phyloP scores from a whole-genome alignment of 345 rosid genomes.

The Heritiera fomes region DNA sequence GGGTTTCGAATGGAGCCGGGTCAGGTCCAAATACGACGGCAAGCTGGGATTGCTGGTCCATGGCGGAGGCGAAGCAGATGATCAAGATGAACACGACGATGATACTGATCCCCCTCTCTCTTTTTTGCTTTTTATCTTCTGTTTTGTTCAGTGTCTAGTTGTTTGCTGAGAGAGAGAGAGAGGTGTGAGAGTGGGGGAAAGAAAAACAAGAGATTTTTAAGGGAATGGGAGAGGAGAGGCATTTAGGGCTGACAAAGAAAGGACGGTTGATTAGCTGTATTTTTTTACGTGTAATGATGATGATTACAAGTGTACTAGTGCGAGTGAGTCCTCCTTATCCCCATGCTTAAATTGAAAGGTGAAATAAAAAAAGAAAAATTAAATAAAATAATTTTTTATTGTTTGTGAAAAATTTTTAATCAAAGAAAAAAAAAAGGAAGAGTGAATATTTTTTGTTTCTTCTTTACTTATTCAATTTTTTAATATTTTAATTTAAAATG shows the following conservation, averaged over 20 bases:
- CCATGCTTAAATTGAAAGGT: too few relatives aligned
- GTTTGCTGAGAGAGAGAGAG: not conserved
- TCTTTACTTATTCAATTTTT: too few relatives aligned
- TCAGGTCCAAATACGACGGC: constrained; percentile 83
- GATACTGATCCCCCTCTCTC: not conserved
- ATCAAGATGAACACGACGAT: not conserved
- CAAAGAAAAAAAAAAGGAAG: too few relatives aligned
- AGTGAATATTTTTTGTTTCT: too few relatives aligned
- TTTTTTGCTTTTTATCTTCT: not conserved
- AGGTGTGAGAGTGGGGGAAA: too few relatives aligned
- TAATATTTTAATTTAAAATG: too few relatives aligned
- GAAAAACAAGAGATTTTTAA: too few relatives aligned
- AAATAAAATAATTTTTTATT: too few relatives aligned
- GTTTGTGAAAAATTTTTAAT: too few relatives aligned
- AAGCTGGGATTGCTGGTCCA: constrained; percentile 90
- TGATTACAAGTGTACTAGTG: too few relatives aligned
- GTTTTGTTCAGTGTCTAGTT: not conserved
- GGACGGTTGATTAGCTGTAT: not conserved
- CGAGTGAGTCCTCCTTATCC: not conserved
- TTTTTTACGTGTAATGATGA: not conserved
- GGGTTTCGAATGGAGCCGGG: constrained; percentile 75
- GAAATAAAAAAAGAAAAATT: too few relatives aligned
- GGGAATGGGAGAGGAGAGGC: not conserved
- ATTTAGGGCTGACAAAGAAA: too few relatives aligned
- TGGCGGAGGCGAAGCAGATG: constrained; percentile 29